Base-by-base conservation (phyloP, 345 rosid genomes). In the Corymbia maculata region DNA sequence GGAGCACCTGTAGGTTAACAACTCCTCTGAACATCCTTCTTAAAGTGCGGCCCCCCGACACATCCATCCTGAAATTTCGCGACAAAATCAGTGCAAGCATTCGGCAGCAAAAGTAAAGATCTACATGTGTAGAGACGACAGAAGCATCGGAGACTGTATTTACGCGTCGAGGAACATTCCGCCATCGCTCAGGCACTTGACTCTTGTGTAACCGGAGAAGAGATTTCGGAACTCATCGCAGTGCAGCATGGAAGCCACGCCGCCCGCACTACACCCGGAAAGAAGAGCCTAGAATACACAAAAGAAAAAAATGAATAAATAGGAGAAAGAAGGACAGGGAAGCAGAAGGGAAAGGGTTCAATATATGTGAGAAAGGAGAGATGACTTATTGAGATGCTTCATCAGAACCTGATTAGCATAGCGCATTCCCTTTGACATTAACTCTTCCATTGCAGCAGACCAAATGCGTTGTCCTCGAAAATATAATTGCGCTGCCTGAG, bases 181-280 rank as follows among this genome's bases (percentile, higher is more conserved):
- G 86, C 92, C 95, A 51, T 94, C 95, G 89, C 94, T 94, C 49
- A 94, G 90, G 90, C 95, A 94, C 89, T 94, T 94, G 86, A 94
- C 96, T 92, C 88, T 92, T 26, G 92, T 92, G 85, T 57, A 89
- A 68, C 84, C 15, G 10, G 93, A 90, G 79, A 94, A 93, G 53
- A 94, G 89, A 75, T 86, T 87, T 66, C 95, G 89, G 85, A 93
- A 93, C 85, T 92, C 93, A 51, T 94, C 96, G 24, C 96, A 92
- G 64, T 92, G 94, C 80, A 94, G 86, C 68, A 92, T 93, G 44
- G 96, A 86, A 68, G 95, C 95, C 51, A 94, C 82, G 12, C 93
- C 96, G 6, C 96, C 96, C 13, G 96, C 95, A 85, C 93, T 91
- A 90, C 96, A 94, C 85, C 96, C 95, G 30, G 94, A 91, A n/a